These are phyloP conservation scores for Litsea cubeba DNA, from an alignment of 164 flowering plant species.

Conservation along the genomic window DNA sequence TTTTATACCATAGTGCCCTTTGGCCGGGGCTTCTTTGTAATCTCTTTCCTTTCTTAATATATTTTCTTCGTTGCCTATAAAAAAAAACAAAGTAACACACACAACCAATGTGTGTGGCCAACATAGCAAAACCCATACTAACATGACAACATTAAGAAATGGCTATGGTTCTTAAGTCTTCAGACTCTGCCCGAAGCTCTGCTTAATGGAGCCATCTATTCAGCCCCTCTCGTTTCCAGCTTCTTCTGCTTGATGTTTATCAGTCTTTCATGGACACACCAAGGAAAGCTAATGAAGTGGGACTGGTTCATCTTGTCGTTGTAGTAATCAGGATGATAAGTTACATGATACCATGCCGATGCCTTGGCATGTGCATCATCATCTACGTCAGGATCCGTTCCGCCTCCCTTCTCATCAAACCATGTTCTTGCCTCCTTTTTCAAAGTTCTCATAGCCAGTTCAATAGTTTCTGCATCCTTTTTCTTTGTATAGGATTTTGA, in stretches of 20 bases:
- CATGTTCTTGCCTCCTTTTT: slow-evolving; percentile 72
- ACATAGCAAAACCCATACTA: not conserved
- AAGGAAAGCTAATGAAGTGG: slow-evolving; percentile 81
- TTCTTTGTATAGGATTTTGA: slow-evolving; percentile 44
- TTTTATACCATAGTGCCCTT: too few relatives aligned
- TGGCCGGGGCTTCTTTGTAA: too few relatives aligned
- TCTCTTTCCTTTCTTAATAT: too few relatives aligned
- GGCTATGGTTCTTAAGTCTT: not conserved
- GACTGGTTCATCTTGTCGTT: slow-evolving; percentile 42
- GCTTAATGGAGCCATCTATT: not conserved
- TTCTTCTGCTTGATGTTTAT: slow-evolving; percentile 46
- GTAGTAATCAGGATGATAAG: slow-evolving; percentile 65
- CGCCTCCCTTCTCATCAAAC: slow-evolving; percentile 39
- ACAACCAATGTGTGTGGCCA: not conserved
- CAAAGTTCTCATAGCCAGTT: slow-evolving; percentile 53
- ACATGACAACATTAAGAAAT: not conserved
- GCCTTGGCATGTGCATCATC: slow-evolving; percentile 56
- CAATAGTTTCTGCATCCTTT: slow-evolving; percentile 55
- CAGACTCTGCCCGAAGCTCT: not conserved
- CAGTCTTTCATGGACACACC: slow-evolving; percentile 78
- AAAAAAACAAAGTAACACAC: too few relatives aligned
- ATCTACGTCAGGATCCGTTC: slow-evolving; percentile 2
- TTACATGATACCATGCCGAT: slow-evolving; percentile 88
- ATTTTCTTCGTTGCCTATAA: too few relatives aligned
- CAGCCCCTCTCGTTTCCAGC: not conserved